phyloP scores from a whole-genome alignment of 208 protist genomes.

The Trypanosoma congolense region DNA sequence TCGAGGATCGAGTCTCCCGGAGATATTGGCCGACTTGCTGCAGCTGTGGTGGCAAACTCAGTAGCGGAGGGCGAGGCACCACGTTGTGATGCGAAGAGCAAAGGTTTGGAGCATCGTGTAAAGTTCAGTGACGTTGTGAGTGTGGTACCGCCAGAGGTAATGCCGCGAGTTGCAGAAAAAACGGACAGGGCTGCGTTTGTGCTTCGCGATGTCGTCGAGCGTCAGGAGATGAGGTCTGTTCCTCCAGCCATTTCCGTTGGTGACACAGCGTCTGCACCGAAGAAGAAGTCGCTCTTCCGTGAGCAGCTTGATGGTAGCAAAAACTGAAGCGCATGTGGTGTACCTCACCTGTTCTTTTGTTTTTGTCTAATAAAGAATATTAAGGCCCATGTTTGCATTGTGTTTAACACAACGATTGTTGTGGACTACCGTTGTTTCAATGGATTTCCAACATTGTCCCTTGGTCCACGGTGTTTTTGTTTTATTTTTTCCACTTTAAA shows the following conservation, averaged over 20 bases:
- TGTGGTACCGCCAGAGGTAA: slow-evolving; percentile 7
- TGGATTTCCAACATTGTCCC: too few relatives aligned
- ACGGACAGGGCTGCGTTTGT: slow-evolving; percentile 12
- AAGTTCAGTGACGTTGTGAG: slow-evolving; percentile 35
- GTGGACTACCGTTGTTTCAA: too few relatives aligned
- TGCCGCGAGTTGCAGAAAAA: neutral
- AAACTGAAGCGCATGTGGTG: too few relatives aligned
- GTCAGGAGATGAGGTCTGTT: neutral
- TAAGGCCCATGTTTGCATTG: too few relatives aligned
- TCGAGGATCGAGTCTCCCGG: slow-evolving; percentile 23
- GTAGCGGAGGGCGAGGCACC: neutral
- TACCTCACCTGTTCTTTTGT: too few relatives aligned
- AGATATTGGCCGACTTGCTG: slow-evolving; percentile 27
- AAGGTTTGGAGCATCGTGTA: slow-evolving; percentile 21
- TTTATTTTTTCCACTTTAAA: too few relatives aligned
- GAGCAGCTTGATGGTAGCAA: too few relatives aligned
- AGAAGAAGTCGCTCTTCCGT: too few relatives aligned
- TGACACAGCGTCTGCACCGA: slow-evolving; percentile 7
- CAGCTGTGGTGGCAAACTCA: neutral
- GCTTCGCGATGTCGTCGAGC: slow-evolving; percentile 59
- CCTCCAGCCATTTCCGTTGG: neutral
- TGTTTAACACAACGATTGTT: too few relatives aligned
- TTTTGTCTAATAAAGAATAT: too few relatives aligned
- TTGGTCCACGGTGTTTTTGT: too few relatives aligned
- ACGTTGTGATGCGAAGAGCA: neutral